phyloP scores from a whole-genome alignment of 768 basidiomycete genomes.

The Trametes cingulata region DNA sequence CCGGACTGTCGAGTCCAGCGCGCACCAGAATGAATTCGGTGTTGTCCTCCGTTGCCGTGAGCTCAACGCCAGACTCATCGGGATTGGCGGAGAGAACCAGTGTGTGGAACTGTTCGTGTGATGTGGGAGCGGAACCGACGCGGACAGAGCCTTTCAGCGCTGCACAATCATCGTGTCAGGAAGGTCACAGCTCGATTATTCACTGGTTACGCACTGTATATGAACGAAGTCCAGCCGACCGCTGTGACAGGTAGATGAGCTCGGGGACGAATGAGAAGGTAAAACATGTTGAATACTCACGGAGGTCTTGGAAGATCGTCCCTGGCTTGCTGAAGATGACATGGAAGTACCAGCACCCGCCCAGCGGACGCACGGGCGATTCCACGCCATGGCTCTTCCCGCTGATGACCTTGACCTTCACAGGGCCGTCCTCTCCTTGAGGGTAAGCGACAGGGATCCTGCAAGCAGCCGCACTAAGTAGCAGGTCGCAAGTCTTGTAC shows the following conservation, averaged over 20 bases:
- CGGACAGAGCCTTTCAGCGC: slow-evolving; percentile 67
- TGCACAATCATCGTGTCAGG: slow-evolving; percentile 25
- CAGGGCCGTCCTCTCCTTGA: slow-evolving; percentile 62
- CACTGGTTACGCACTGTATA: slow-evolving; percentile 60
- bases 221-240: slow-evolving; percentile 86
- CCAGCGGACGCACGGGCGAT: slow-evolving; percentile 87
- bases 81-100: slow-evolving; percentile 70
- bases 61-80: slow-evolving; percentile 65
- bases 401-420: slow-evolving; percentile 82
- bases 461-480: background rate
- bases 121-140: slow-evolving; percentile 52
- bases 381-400: slow-evolving; percentile 85
- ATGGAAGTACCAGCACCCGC: slow-evolving; percentile 95
- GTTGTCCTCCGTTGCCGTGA: slow-evolving; percentile 58
- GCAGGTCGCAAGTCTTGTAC: background rate
- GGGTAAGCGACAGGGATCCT: slow-evolving; percentile 79
- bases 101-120: slow-evolving; percentile 69
- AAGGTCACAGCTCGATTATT: background rate
- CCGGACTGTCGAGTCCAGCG: background rate
- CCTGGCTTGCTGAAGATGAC: slow-evolving; percentile 63
- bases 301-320: slow-evolving; percentile 79
- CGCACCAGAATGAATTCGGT: slow-evolving; percentile 77
- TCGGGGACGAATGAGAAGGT: too few species aligned
- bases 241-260: slow-evolving; percentile 44
- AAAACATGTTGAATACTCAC: slow-evolving; percentile 42